These are phyloP conservation scores for Wickerhamomyces pijperi DNA, from an alignment of 805 yeast genomes.

Conservation along the genomic window DNA sequence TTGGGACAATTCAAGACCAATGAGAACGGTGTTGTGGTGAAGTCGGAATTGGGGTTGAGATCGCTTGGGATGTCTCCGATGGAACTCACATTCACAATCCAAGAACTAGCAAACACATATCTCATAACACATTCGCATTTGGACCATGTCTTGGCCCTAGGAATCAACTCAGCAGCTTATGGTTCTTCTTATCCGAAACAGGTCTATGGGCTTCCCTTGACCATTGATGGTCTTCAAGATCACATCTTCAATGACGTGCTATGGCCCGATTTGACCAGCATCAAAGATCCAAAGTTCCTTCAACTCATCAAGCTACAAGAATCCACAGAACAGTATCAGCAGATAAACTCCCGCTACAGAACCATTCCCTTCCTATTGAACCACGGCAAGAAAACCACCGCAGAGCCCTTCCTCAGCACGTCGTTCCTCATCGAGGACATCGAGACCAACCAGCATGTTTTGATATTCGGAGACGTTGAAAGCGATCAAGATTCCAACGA, in stretches of 20 bases:
- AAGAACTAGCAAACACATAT: slow-evolving; percentile 29
- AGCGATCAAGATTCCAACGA: slow-evolving; percentile 40
- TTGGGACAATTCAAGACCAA: slow-evolving; percentile 2
- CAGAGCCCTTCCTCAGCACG: slow-evolving; percentile 28
- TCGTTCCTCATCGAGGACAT: slow-evolving; percentile 45
- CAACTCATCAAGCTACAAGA: slow-evolving; percentile 9
- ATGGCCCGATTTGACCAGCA: slow-evolving; percentile 60
- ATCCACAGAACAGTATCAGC: not conserved
- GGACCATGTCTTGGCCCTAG: slow-evolving; percentile 65
- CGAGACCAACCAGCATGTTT: slow-evolving; percentile 24
- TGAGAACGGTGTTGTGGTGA: not conserved
- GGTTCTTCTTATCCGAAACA: slow-evolving; percentile 23
- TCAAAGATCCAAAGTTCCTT: slow-evolving; percentile 18
- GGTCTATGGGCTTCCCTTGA: slow-evolving; percentile 42
- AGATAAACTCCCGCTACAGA: slow-evolving; percentile 7
- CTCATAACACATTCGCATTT: slow-evolving; percentile 75
- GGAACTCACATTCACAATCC: slow-evolving; percentile 21
- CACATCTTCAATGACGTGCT: slow-evolving; percentile 61
- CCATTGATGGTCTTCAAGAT: slow-evolving; percentile 38
- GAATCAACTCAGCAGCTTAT: slow-evolving; percentile 59
- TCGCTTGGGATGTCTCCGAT: slow-evolving; percentile 15
- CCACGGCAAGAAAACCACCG: slow-evolving; percentile 27
- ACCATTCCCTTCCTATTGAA: slow-evolving; percentile 27
- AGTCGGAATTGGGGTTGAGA: slow-evolving; percentile 1
- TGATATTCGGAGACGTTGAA: slow-evolving; percentile 82